Conservation (phyloP, 2,329 filamentous ascomycete genomes). For the Colletotrichum gigasporum region DNA sequence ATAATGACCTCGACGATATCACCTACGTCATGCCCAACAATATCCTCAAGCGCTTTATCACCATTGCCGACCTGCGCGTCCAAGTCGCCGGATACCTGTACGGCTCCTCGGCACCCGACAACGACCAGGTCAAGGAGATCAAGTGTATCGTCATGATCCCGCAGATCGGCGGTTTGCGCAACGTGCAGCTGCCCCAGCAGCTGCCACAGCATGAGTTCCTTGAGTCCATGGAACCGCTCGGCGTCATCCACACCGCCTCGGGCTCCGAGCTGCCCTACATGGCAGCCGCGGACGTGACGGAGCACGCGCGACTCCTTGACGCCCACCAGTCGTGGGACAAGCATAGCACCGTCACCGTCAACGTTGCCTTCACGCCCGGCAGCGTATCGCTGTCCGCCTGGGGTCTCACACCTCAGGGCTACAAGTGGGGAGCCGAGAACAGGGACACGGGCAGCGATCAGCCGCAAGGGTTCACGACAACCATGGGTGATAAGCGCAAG, state of each 20-base stretch:
- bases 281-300: conserved; percentile 93
- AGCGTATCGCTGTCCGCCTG: conserved; percentile 95
- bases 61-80: conserved; percentile 93
- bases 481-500: conserved; percentile 95
- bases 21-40: conserved; percentile 99
- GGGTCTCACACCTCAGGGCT: conserved; percentile 89
- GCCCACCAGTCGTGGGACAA: conserved; percentile 79
- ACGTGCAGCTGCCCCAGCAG: conserved; percentile 89
- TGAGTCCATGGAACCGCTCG: conserved; percentile 85
- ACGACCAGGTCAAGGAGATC: conserved; percentile 96
- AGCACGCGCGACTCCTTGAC: conserved; percentile 90
- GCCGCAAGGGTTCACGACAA: conserved; percentile 90
- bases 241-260: conserved; percentile 93
- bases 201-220: conserved; percentile 94
- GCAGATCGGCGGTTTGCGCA: conserved; percentile 92
- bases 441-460: conserved; percentile 92
- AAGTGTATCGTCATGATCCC: conserved; percentile 97
- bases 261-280: conserved; percentile 97
- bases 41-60: conserved; percentile 97
- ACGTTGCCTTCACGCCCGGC: conserved; percentile 94
- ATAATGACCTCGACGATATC: conserved; percentile 88
- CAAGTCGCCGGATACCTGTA: conserved; percentile 98
- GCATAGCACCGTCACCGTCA: conserved; percentile 92
- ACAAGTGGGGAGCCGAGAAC: conserved; percentile 98
- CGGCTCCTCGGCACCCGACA: conserved; percentile 90